Conservation (phyloP, 2,329 filamentous ascomycete species). For the Neofusicoccum sp. region DNA sequence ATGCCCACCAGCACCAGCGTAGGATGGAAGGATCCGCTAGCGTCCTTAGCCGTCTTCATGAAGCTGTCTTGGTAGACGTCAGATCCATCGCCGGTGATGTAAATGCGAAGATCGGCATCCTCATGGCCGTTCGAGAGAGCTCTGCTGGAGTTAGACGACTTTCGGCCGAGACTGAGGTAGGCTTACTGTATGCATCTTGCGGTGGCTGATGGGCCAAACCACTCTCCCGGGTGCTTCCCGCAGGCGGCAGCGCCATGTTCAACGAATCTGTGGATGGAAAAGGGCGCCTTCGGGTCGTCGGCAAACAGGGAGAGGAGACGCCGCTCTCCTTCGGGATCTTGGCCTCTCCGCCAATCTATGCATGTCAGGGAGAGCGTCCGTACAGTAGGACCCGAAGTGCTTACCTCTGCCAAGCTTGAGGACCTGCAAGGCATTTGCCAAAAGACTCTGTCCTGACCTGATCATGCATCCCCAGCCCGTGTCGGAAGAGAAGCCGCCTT, state of each 20-base stretch:
- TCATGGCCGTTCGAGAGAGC: constrained; percentile 68
- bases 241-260: constrained; percentile 81
- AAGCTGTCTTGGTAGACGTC: constrained; percentile 93
- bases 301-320: constrained; percentile 78
- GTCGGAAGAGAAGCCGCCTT: constrained; percentile 83
- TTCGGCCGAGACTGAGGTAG: background rate
- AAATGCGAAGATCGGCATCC: constrained; percentile 69
- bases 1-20: constrained; percentile 88
- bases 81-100: constrained; percentile 83
- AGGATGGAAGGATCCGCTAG: constrained; percentile 68
- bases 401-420: constrained; percentile 76
- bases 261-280: constrained; percentile 94
- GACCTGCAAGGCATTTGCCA: constrained; percentile 79
- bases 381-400: background rate
- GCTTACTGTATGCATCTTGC: constrained; percentile 88
- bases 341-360: constrained; percentile 71
- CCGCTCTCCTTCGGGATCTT: constrained; percentile 60
- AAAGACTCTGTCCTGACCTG: constrained; percentile 84
- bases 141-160: constrained; percentile 46
- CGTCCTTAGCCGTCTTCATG: constrained; percentile 69
- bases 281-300: constrained; percentile 80
- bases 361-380: background rate
- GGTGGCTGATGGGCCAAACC: constrained; percentile 98
- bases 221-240: constrained; percentile 93
- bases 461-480: constrained; percentile 99